These are phyloP conservation scores for Cornus suecica DNA, from an alignment of 148 eudicot genomes.

Conservation along the genomic window DNA sequence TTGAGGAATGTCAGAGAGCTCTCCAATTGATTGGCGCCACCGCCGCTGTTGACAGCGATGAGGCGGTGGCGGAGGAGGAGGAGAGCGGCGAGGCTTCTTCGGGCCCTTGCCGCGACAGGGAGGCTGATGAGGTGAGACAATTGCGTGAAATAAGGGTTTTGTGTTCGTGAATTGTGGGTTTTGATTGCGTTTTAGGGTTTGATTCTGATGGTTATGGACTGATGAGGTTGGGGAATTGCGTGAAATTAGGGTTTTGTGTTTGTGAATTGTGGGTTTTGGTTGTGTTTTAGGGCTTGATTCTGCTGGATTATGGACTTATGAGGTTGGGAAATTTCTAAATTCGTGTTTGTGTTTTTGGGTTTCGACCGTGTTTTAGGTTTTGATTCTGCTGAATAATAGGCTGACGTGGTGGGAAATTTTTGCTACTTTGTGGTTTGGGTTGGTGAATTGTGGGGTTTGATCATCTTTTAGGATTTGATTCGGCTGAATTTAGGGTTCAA, in stretches of 20 bases:
- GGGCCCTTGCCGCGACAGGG: neutral
- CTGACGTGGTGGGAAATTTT: too few relatives aligned
- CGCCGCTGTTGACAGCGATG: slow-evolving; percentile 11
- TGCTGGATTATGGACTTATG: neutral
- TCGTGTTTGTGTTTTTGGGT: neutral
- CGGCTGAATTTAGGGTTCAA: too few relatives aligned
- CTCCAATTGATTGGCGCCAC: slow-evolving; percentile 44
- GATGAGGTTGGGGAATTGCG: neutral
- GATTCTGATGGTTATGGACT: neutral
- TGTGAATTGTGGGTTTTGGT: neutral
- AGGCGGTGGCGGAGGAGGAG: neutral
- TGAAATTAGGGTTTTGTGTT: neutral
- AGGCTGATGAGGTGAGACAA: neutral
- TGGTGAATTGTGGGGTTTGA: too few relatives aligned
- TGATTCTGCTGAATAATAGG: neutral
- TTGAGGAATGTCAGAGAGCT: slow-evolving; percentile 69
- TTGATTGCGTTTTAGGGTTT: neutral
- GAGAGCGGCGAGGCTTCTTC: neutral
- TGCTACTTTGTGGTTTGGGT: too few relatives aligned
- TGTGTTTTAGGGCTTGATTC: neutral
- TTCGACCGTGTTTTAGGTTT: neutral
- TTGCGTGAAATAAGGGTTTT: neutral
- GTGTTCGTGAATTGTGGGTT: too few relatives aligned
- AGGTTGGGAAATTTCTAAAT: too few relatives aligned
- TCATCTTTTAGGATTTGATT: too few relatives aligned